Evolutionary conservation across 2,329 filamentous ascomycete species (phyloP).

Genomic region (Alternaria rosae): DNA sequence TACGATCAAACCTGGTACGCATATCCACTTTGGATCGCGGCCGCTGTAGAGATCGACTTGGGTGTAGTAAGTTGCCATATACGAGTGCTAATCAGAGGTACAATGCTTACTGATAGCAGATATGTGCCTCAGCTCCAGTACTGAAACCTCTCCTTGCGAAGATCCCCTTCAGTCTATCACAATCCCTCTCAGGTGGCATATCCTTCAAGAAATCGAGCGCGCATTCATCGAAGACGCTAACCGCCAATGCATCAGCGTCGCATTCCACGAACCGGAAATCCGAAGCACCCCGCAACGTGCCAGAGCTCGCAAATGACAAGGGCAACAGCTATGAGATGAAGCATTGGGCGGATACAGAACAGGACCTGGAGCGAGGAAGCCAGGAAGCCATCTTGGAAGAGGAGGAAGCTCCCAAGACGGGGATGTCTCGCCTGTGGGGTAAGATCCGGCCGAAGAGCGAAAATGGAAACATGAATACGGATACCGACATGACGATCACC

Average conservation of each 20-base stretch:
- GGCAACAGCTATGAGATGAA: constrained; percentile 33
- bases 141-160: constrained; percentile 39
- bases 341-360: constrained; percentile 27
- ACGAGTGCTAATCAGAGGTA: background rate
- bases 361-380: constrained; percentile 8
- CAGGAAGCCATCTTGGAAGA: constrained; percentile 13
- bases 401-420: constrained; percentile 1
- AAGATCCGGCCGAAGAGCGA: constrained; percentile 11
- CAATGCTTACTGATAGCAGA: constrained; percentile 17
- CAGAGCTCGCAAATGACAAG: constrained; percentile 20
- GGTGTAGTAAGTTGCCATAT: constrained; percentile 50
- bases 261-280: constrained; percentile 22
- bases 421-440: constrained; percentile 16
- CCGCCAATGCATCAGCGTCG: constrained; percentile 10
- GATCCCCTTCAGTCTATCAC: constrained; percentile 34
- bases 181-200: constrained; percentile 22
- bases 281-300: constrained; percentile 16
- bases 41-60: constrained; percentile 56
- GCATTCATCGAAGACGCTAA: constrained; percentile 11
- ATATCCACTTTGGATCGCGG: constrained; percentile 57
- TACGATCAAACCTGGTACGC: constrained; percentile 57
- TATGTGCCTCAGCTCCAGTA: constrained; percentile 43
- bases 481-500: constrained; percentile 31
- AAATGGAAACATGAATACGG: background rate
- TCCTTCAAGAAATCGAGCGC: constrained; percentile 15